Percentiles rank a stretch among this genome's conserved stretches.
Conservation (phyloP, 2,329 filamentous ascomycete species). For the Epichloe glyceriae region DNA sequence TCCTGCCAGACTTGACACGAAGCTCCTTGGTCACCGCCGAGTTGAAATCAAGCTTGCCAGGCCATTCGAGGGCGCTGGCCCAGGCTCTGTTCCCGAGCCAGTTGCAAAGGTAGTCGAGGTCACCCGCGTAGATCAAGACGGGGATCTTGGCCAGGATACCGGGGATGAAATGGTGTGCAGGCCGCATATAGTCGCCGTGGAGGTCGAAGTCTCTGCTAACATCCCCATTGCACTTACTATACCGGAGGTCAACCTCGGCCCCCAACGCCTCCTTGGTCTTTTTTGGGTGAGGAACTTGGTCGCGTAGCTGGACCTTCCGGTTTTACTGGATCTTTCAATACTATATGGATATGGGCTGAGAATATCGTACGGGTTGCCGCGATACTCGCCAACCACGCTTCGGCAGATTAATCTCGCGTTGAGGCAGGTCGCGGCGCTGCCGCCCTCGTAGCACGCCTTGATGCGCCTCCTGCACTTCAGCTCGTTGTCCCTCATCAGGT, state of each 20-base stretch:
- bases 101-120: conserved; percentile 86
- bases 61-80: conserved; percentile 87
- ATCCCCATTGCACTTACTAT: conserved; percentile 92
- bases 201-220: conserved; percentile 90
- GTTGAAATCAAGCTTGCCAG: conserved; percentile 69
- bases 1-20: conserved; percentile 33
- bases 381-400: conserved; percentile 87
- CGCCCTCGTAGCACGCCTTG: conserved; percentile 76
- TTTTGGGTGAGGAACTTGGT: conserved; percentile 74
- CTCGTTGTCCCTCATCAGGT: conserved; percentile 81
- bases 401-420: conserved; percentile 95
- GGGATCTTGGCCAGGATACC: conserved; percentile 80
- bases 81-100: conserved; percentile 97
- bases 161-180: conserved; percentile 82
- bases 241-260: conserved; percentile 64
- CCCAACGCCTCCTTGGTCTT: conserved; percentile 78
- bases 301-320: conserved; percentile 74
- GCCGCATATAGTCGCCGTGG: conserved; percentile 93
- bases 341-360: conserved; percentile 53
- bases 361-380: conserved; percentile 89
- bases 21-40: conserved; percentile 58
- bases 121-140: conserved; percentile 83
- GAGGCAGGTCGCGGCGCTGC: conserved; percentile 82
- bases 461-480: conserved; percentile 82
- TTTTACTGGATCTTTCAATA: too few relatives aligned